Percentiles rank a stretch among this genome's conserved stretches.
Conservation (phyloP, 169 alveolate species). For the Plasmodium yoelii region DNA sequence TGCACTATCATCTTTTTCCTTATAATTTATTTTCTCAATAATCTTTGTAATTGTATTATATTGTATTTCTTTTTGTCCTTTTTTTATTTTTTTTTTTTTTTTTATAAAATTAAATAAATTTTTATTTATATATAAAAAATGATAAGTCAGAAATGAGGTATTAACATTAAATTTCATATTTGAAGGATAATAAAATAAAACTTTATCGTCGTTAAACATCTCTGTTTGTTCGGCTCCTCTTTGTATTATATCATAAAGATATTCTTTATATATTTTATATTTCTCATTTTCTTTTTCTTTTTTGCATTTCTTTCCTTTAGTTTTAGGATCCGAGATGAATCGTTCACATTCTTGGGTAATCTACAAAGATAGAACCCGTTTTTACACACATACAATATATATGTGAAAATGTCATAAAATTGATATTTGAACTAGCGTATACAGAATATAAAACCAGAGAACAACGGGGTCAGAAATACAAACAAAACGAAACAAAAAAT, state of each 20-base stretch:
- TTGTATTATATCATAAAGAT: conserved; percentile 39
- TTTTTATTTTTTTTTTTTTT: not conserved
- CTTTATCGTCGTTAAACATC: conserved; percentile 28
- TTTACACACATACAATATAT: conserved; percentile 1
- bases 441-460: too few relatives aligned
- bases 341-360: conserved; percentile 40
- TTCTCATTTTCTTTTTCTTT: conserved; percentile 24
- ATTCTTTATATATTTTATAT: conserved; percentile 23
- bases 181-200: conserved; percentile 16
- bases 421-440: too few relatives aligned
- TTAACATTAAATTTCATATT: conserved; percentile 31
- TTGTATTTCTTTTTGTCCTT: not conserved
- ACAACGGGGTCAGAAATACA: too few relatives aligned
- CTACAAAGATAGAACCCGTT: not conserved
- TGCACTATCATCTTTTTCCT: conserved; percentile 18
- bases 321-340: conserved; percentile 19
- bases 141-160: conserved; percentile 50
- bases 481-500: too few relatives aligned
- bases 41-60: not conserved
- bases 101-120: conserved; percentile 28
- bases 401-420: not conserved
- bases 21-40: not conserved
- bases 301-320: conserved; percentile 12
- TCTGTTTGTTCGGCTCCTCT: conserved; percentile 70
- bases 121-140: conserved; percentile 40